Conservation (phyloP, 1,284 basidiomycete genomes). For the Testicularia cyperi region DNA sequence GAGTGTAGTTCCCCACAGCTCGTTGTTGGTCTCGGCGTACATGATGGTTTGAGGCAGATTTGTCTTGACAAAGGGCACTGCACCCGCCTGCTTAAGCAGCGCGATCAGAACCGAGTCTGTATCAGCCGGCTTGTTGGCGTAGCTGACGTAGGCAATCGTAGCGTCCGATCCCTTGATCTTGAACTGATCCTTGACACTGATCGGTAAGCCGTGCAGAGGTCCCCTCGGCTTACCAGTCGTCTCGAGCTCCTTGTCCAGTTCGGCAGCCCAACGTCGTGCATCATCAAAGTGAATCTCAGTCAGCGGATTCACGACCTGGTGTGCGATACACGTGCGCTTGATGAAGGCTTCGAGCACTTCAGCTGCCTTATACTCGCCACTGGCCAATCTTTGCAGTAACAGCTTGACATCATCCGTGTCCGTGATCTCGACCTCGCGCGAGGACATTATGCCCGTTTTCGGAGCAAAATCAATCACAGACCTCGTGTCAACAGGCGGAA, state of each 20-base stretch:
- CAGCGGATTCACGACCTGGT: constrained; percentile 68
- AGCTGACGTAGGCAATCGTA: constrained; percentile 69
- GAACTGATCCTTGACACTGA: constrained; percentile 71
- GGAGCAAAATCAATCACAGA: constrained; percentile 28
- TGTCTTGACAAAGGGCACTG: constrained; percentile 71
- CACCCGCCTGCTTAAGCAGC: constrained; percentile 67
- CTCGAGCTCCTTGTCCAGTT: constrained; percentile 66
- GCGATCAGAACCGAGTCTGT: constrained; percentile 29
- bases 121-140: constrained; percentile 49
- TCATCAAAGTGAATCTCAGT: constrained; percentile 71
- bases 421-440: constrained; percentile 37
- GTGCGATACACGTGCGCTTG: constrained; percentile 77
- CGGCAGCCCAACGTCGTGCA: constrained; percentile 66
- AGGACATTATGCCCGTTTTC: constrained; percentile 20
- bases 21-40: constrained; percentile 61
- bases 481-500: constrained; percentile 17
- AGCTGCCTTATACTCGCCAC: constrained; percentile 67
- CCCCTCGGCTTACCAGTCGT: constrained; percentile 65
- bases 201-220: constrained; percentile 69
- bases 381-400: constrained; percentile 65
- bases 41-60: constrained; percentile 62
- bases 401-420: constrained; percentile 61
- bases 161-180: constrained; percentile 67
- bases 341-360: constrained; percentile 74
- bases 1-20: constrained; percentile 70